Evolutionary conservation across 495 filamentous ascomycete species (phyloP).

Genomic region (Podospora bellae-mahoneyi): DNA sequence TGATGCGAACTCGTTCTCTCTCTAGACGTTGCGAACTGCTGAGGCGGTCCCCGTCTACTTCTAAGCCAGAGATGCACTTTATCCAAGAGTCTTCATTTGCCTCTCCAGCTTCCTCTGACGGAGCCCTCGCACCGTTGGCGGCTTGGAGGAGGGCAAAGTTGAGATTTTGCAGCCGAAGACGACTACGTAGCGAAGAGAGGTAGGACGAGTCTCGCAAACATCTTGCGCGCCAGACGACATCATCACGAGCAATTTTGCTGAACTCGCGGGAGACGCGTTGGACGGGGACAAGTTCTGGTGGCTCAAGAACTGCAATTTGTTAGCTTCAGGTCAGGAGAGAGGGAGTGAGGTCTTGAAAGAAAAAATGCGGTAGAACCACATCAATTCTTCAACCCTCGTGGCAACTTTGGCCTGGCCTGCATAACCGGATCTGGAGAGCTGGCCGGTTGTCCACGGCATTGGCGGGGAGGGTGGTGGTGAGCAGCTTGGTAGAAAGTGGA

Average conservation of each 20-base stretch:
- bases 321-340: neutral
- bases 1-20: slow-evolving; percentile 50
- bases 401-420: neutral
- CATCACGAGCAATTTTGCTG: slow-evolving; percentile 67
- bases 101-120: neutral
- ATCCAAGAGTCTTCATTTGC: neutral
- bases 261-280: slow-evolving; percentile 69
- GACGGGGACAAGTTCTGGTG: slow-evolving; percentile 63
- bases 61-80: neutral
- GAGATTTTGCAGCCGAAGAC: slow-evolving; percentile 31
- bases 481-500: neutral
- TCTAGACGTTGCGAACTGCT: slow-evolving; percentile 19
- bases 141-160: neutral
- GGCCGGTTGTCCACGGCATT: neutral
- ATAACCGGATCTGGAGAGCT: neutral
- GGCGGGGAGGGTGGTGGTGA: neutral
- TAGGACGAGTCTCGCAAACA: slow-evolving; percentile 67
- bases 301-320: slow-evolving; percentile 57
- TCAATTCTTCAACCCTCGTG: too few relatives aligned
- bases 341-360: neutral
- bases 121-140: slow-evolving; percentile 19
- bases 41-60: neutral
- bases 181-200: slow-evolving; percentile 47
- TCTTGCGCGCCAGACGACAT: slow-evolving; percentile 68
- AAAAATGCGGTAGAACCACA: too few relatives aligned